These are phyloP conservation scores for Carex parvula DNA, from an alignment of 176 grass and related monocot species.

Conservation along the genomic window DNA sequence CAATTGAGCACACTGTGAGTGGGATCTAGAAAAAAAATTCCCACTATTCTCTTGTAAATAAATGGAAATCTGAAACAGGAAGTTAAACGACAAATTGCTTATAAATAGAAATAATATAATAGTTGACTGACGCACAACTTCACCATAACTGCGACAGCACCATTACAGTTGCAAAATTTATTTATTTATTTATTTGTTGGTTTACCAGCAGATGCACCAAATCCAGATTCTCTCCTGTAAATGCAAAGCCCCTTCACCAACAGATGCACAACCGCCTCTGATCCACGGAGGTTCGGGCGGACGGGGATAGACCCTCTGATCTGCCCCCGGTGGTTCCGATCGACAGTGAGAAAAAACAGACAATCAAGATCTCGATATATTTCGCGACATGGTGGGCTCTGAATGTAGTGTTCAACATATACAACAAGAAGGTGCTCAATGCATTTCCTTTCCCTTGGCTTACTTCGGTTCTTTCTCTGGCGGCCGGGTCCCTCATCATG, in stretches of 20 bases:
- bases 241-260: slow-evolving; percentile 42
- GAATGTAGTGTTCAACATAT: slow-evolving; percentile 99
- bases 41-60: no score
- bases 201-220: no score
- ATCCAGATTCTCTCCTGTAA: slow-evolving; percentile 29
- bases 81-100: no score
- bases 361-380: slow-evolving; percentile 70
- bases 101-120: no score
- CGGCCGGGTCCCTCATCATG: slow-evolving; percentile 93
- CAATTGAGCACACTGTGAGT: no score
- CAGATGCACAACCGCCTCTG: slow-evolving; percentile 24
- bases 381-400: slow-evolving; percentile 96
- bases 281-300: slow-evolving; percentile 28
- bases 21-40: no score
- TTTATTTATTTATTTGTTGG: no score
- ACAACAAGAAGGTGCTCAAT: slow-evolving; percentile 98
- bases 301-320: slow-evolving; percentile 33
- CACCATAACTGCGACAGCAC: no score
- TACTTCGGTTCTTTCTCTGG: slow-evolving; percentile 72
- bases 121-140: no score
- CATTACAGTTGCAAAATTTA: no score
- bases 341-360: slow-evolving; percentile 24
- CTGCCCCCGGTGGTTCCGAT: slow-evolving; percentile 24
- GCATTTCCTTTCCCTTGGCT: slow-evolving; percentile 95
- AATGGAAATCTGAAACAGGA: no score